phyloP scores from a whole-genome alignment of 2,329 filamentous ascomycete genomes.

The Colletotrichum sp. region DNA sequence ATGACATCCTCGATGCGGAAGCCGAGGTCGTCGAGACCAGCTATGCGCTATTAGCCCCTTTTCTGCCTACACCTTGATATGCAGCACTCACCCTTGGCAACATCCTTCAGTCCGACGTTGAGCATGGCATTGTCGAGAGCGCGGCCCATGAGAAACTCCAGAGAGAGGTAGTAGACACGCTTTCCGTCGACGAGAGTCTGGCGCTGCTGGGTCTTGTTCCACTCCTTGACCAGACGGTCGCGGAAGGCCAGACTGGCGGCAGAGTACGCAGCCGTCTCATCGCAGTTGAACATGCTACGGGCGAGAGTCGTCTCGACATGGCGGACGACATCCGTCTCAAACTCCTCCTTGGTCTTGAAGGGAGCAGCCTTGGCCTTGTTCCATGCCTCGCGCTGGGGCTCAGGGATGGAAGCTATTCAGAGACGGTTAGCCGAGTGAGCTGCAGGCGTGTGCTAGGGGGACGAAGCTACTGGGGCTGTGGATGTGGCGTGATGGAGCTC shows the following conservation, averaged over 20 bases:
- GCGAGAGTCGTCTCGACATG: conserved; percentile 97
- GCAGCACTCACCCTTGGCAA: conserved; percentile 71
- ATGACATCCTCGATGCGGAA: conserved; percentile 98
- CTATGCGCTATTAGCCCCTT: conserved; percentile 48
- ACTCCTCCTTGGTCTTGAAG: conserved; percentile 82
- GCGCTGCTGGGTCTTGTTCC: conserved; percentile 97
- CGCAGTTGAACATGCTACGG: conserved; percentile 96
- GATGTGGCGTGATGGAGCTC: conserved; percentile 24
- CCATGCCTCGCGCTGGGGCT: conserved; percentile 85
- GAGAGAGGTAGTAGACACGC: conserved; percentile 94
- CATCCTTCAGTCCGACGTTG: conserved; percentile 87
- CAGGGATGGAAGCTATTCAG: conserved; percentile 75
- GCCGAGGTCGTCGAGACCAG: conserved; percentile 85
- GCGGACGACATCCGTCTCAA: conserved; percentile 84
- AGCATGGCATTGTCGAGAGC: conserved; percentile 98
- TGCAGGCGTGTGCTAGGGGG: not conserved
- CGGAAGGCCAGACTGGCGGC: conserved; percentile 92
- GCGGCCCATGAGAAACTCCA: conserved; percentile 97
- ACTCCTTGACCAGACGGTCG: conserved; percentile 90
- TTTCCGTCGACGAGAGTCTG: conserved; percentile 92
- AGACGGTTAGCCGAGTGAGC: not conserved
- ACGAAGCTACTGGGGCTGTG: conserved; percentile 6
- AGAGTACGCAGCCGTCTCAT: conserved; percentile 91
- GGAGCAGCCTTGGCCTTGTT: conserved; percentile 66
- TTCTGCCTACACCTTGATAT: not conserved